Base-by-base conservation (phyloP, 2,329 filamentous ascomycete genomes). In the Cryphonectria naterciae region DNA sequence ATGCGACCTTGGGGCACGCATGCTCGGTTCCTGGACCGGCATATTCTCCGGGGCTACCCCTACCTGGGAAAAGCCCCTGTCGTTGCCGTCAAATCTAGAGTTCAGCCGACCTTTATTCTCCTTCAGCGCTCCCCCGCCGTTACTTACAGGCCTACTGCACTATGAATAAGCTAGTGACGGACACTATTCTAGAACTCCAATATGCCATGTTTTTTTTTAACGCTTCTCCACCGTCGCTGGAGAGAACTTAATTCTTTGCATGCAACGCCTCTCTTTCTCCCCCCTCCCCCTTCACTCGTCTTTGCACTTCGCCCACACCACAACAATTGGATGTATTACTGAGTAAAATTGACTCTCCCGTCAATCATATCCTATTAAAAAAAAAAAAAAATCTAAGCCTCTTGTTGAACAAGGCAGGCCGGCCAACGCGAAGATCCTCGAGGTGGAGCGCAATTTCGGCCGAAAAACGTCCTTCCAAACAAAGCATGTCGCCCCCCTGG, bases 381-480 rank as follows among this genome's bases (percentile, higher is more conserved):
- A 32, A 4, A 2, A 0, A 15, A 3, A 32, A 5, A 2, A 22
- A 10, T 2, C 11, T 10, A 11, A 43, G 17, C 35, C 35, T 46
- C 35, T 60, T 43, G 5, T 60, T 58, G 13, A 43, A 67, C 11
- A 6, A 58, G 65, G 65, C 65, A 67, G 65, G n/a, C 49, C 65
- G 49, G 49, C 35, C 49, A 58, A 17, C 17, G 54, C 54, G 49
- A 58, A 22, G 54, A 10, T 13, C 25, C 7, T 25, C 13, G 11
- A 28, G 32, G 65, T 58, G 49, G 65, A 49, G 37, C 35, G 5
- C 25, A 67, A 67, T 67, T 58, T 67, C 65, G 65, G 52, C 65
- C 52, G 65, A 39, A 35, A 13, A 25, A 28, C 35, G 65, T 41
- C 67, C 67, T 68, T 68, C 67, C 67, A 39, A 56, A 54, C 28